Evolutionary conservation across 768 basidiomycete species (phyloP), one percentile per base, ranked within the genome.

Genomic region (Boletellus ananiceps): DNA sequence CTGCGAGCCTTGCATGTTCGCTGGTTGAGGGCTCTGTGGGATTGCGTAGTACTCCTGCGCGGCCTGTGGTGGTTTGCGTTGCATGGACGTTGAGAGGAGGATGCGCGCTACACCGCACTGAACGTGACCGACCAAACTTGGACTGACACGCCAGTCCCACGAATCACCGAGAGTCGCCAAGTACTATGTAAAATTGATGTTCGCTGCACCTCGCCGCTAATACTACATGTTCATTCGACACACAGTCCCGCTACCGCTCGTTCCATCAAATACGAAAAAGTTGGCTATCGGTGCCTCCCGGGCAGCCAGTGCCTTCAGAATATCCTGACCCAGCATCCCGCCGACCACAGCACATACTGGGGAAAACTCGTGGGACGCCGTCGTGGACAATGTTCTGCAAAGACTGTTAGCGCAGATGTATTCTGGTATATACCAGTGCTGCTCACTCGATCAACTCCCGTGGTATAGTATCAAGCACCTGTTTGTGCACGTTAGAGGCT

Each of bases 331-430:
- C 13, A 98, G 72, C 71, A 98, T 80, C 19, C 96, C 96, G 23
- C 96, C 96, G 34, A 99, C 77, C 32, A 99, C 88, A 1, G 96
- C 96, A 64, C 93, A 91, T 1, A 93, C 84, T 0, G 96, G 93
- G 0, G 93, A 86, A 71, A 97, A 91, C 64, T 95, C 93, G 64
- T 87, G 83, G 16, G 71, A 69, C 7, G 90, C 85, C n/a, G 86
- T 83, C 13, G 72, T 76, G 5, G 84, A 73, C 36, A 88, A 56
- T n/a, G 80, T 72, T 55, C 93, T 96, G 19, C n/a, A 49, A 57
- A 19, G 27, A 40, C 42, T 52, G 61, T 52, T 33, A 62, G 32
- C 41, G 39, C 37, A 15, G 18, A 13, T 39, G 11, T 5, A 19
- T 21, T 23, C 21, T 11, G 12, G 37, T 16, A 13, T 31, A 47